Evolutionary conservation across 1,139 yeast genomes (phyloP).

Genomic region (Blastobotrys raffinosifermentans): DNA sequence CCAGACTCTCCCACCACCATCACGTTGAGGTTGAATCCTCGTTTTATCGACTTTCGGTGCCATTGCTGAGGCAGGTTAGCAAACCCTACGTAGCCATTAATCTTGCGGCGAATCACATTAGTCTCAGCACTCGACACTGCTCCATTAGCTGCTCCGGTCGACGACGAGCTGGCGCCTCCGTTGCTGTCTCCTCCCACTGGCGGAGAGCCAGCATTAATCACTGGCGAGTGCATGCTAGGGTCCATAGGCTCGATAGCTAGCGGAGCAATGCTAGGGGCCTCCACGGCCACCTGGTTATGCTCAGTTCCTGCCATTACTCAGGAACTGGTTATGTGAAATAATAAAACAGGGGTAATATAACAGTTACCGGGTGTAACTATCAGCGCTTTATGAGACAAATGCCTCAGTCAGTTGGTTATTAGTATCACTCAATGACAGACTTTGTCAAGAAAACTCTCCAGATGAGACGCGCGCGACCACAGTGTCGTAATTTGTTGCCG

Average conservation of each 20-base stretch:
- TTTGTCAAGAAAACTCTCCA: no score
- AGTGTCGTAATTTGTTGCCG: no score
- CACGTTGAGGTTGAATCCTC: conserved; percentile 88
- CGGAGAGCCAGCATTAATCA: conserved; percentile 16
- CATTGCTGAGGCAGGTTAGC: conserved; percentile 98
- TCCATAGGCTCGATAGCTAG: conserved; percentile 21
- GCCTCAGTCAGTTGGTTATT: no score
- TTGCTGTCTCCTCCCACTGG: background rate
- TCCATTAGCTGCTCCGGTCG: conserved; percentile 4
- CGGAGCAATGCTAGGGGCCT: conserved; percentile 25
- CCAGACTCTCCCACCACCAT: conserved; percentile 82
- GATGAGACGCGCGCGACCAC: no score
- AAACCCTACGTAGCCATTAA: conserved; percentile 92
- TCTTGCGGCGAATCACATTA: conserved; percentile 67
- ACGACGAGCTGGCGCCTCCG: conserved; percentile 1
- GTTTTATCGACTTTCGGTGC: conserved; percentile 91
- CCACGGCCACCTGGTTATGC: conserved; percentile 11
- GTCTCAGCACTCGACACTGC: conserved; percentile 1
- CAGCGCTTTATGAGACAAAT: no score
- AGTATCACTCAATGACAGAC: no score
- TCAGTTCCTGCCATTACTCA: no score
- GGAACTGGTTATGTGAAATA: no score
- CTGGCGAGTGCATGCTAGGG: conserved; percentile 18
- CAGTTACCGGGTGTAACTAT: no score
- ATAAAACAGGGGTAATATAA: no score